Conservation (phyloP, 2,329 filamentous ascomycete genomes). For the Cordyceps militaris region DNA sequence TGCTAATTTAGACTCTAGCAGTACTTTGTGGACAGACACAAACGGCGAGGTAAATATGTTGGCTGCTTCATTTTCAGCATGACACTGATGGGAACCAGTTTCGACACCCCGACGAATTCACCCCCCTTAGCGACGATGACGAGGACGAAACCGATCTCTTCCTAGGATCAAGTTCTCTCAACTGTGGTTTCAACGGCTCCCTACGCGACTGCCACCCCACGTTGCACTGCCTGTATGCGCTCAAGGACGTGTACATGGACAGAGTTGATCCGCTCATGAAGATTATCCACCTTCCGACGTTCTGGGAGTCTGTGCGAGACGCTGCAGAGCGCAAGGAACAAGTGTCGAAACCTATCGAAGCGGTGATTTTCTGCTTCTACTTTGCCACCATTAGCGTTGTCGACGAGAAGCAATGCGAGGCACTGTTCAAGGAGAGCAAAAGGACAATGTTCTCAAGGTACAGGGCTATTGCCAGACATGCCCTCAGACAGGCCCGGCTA, state of each 20-base stretch:
- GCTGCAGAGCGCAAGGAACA: constrained; percentile 11
- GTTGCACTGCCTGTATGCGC: neutral
- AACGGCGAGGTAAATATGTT: constrained; percentile 51
- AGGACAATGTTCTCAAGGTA: constrained; percentile 22
- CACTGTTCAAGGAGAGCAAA: constrained; percentile 24
- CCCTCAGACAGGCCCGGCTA: constrained; percentile 30
- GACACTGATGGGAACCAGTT: neutral
- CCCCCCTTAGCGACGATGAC: neutral
- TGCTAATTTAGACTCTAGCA: constrained; percentile 22
- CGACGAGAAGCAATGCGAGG: constrained; percentile 20
- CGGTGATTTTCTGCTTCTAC: constrained; percentile 33
- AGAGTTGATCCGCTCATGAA: constrained; percentile 34
- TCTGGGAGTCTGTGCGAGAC: constrained; percentile 12
- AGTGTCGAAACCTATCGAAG: constrained; percentile 31
- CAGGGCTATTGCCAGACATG: constrained; percentile 25
- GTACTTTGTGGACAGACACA: constrained; percentile 61
- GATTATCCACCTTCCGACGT: constrained; percentile 32
- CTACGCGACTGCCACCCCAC: neutral
- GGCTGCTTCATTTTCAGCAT: neutral
- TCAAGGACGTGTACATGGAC: constrained; percentile 23
- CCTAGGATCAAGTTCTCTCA: neutral
- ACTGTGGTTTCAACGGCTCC: neutral
- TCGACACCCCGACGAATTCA: constrained; percentile 4
- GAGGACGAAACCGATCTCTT: constrained; percentile 2
- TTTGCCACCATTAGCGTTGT: constrained; percentile 28